Conservation (phyloP, 1,139 yeast genomes). For the Geotrichum carabidarum region DNA sequence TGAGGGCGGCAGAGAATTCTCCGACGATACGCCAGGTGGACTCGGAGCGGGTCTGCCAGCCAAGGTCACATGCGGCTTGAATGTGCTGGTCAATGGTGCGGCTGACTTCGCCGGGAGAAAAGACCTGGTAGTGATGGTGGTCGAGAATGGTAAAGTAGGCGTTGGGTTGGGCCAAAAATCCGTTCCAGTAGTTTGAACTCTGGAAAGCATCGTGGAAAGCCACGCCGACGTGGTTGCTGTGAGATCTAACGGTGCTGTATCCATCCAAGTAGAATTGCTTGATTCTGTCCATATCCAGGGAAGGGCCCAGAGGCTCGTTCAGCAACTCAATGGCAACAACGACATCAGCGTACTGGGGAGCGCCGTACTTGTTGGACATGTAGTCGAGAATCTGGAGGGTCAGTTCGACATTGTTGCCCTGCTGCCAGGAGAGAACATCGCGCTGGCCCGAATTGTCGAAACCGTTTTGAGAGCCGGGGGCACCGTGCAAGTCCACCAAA, state of each 20-base stretch:
- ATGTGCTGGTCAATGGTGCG: slow-evolving; percentile 59
- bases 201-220: slow-evolving; percentile 74
- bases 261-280: slow-evolving; percentile 53
- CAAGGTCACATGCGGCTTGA: slow-evolving; percentile 58
- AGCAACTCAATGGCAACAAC: slow-evolving; percentile 78
- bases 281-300: slow-evolving; percentile 54
- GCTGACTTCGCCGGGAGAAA: slow-evolving; percentile 56
- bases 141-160: slow-evolving; percentile 71
- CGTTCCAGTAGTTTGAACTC: slow-evolving; percentile 57
- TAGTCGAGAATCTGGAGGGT: slow-evolving; percentile 47
- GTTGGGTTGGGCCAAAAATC: slow-evolving; percentile 42
- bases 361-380: slow-evolving; percentile 60
- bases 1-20: slow-evolving; percentile 91
- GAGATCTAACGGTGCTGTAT: slow-evolving; percentile 48
- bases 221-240: slow-evolving; percentile 49
- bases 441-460: slow-evolving; percentile 91
- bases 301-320: slow-evolving; percentile 84
- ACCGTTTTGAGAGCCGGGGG: slow-evolving; percentile 96
- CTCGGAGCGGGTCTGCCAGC: slow-evolving; percentile 48
- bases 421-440: slow-evolving; percentile 52
- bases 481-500: slow-evolving; percentile 94
- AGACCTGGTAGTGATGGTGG: slow-evolving; percentile 91
- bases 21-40: slow-evolving; percentile 75
- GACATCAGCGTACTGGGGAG: slow-evolving; percentile 58
- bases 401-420: slow-evolving; percentile 45